A percentile compares a stretch with the other conserved stretches of the same genome.
Conservation (phyloP, 257 asterid species). For the Ajuga chamaepitys region DNA sequence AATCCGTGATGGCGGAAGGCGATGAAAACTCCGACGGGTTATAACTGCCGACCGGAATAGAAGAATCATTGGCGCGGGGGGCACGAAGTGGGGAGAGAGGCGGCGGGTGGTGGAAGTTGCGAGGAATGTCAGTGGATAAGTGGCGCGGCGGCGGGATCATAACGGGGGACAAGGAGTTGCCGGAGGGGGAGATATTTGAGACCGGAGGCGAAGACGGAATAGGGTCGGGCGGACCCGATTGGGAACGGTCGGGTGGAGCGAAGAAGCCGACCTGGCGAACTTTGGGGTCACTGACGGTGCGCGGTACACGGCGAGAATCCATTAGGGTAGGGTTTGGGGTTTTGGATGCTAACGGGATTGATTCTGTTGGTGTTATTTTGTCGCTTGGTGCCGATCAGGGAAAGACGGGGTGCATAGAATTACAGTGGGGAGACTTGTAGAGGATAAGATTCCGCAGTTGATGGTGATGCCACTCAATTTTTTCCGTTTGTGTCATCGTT, state of each 20-base stretch:
- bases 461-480: neutral
- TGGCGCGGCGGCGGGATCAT: conserved; percentile 98
- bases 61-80: conserved; percentile 35
- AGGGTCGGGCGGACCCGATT: conserved; percentile 52
- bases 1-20: conserved; percentile 43
- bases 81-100: conserved; percentile 41
- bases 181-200: conserved; percentile 48
- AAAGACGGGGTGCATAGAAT: neutral
- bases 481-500: no score
- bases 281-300: conserved; percentile 85
- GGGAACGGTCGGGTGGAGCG: conserved; percentile 64
- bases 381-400: neutral
- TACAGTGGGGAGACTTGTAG: conserved; percentile 7
- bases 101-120: conserved; percentile 33
- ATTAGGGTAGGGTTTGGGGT: conserved; percentile 25
- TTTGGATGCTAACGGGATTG: conserved; percentile 13
- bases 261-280: conserved; percentile 96
- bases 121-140: conserved; percentile 44
- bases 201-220: conserved; percentile 37
- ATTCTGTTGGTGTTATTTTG: conserved; percentile 12
- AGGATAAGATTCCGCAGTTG: neutral
- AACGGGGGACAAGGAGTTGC: conserved; percentile 76
- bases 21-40: conserved; percentile 78
- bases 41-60: conserved; percentile 74
- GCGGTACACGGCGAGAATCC: conserved; percentile 78